A percentile compares a stretch with the other conserved stretches of the same genome.
Evolutionary conservation across 495 filamentous ascomycete species (phyloP).

Genomic region (Neurospora pannonica): DNA sequence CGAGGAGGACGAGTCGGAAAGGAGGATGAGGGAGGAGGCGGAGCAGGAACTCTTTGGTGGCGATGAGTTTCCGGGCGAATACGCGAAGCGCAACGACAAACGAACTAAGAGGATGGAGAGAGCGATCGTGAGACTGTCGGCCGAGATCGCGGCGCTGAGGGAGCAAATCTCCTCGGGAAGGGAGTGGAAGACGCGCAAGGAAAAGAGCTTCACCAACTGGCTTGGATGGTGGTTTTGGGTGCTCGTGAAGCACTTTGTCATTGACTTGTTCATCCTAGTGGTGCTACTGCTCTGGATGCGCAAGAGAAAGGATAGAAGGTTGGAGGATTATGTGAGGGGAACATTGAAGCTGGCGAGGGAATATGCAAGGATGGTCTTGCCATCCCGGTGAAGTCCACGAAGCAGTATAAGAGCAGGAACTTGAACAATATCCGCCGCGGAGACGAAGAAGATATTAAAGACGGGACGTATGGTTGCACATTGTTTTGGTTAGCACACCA

Average conservation of each 20-base stretch:
- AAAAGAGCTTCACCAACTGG: conserved; percentile 57
- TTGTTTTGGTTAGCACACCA: background rate
- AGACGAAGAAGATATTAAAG: background rate
- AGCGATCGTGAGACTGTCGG: conserved; percentile 79
- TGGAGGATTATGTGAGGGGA: conserved; percentile 66
- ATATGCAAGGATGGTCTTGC: conserved; percentile 45
- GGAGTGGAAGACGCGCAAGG: conserved; percentile 43
- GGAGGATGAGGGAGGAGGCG: conserved; percentile 28
- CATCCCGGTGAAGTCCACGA: conserved; percentile 33
- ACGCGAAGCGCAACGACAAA: conserved; percentile 37
- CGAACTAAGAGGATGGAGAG: conserved; percentile 82
- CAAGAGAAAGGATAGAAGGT: conserved; percentile 59
- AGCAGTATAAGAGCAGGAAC: background rate
- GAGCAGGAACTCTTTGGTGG: conserved; percentile 29
- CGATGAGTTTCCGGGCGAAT: conserved; percentile 35
- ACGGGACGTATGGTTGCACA: background rate
- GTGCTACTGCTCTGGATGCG: conserved; percentile 73
- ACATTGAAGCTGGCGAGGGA: conserved; percentile 54
- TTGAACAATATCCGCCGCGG: background rate
- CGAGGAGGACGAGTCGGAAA: conserved; percentile 63
- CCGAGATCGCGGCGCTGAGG: conserved; percentile 85
- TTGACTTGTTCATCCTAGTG: conserved; percentile 61
- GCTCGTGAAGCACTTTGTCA: conserved; percentile 59
- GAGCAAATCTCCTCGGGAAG: conserved; percentile 75
- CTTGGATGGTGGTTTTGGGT: conserved; percentile 60